phyloP scores from a whole-genome alignment of 2,329 filamentous ascomycete species.

The Aquanectria penicillioides region DNA sequence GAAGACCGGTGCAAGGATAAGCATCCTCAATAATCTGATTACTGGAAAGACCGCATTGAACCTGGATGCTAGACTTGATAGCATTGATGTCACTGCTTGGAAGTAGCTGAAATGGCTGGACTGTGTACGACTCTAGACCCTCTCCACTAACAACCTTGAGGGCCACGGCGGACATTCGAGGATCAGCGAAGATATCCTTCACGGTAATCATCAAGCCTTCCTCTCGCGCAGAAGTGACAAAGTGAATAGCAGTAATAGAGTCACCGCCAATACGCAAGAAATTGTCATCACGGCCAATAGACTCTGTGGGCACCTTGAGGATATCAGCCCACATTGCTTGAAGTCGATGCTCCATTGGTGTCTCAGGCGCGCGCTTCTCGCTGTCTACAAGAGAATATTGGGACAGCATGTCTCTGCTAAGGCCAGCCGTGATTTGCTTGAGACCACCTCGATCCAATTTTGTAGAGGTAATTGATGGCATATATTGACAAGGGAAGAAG shows the following conservation, averaged over 20 bases:
- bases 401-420: constrained; percentile 12
- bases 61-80: neutral
- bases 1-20: constrained; percentile 43
- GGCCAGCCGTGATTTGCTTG: neutral
- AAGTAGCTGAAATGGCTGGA: neutral
- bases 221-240: constrained; percentile 18
- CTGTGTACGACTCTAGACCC: neutral
- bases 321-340: constrained; percentile 44
- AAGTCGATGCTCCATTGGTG: constrained; percentile 15
- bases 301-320: constrained; percentile 41
- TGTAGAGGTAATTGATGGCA: constrained; percentile 27
- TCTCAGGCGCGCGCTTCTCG: neutral
- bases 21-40: neutral
- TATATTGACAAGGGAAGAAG: constrained; percentile 20
- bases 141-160: neutral
- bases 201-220: constrained; percentile 9
- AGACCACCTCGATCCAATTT: constrained; percentile 32
- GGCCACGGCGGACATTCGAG: neutral
- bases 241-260: constrained; percentile 40
- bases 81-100: neutral
- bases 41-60: neutral
- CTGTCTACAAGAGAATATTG: neutral
- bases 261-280: constrained; percentile 28
- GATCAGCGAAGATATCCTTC: constrained; percentile 17
- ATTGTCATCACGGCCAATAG: constrained; percentile 16